Percentiles rank a stretch among this genome's conserved stretches.
These are phyloP conservation scores for Colletotrichum tofieldiae DNA, from an alignment of 2,329 filamentous ascomycete species.

Conservation along the genomic window DNA sequence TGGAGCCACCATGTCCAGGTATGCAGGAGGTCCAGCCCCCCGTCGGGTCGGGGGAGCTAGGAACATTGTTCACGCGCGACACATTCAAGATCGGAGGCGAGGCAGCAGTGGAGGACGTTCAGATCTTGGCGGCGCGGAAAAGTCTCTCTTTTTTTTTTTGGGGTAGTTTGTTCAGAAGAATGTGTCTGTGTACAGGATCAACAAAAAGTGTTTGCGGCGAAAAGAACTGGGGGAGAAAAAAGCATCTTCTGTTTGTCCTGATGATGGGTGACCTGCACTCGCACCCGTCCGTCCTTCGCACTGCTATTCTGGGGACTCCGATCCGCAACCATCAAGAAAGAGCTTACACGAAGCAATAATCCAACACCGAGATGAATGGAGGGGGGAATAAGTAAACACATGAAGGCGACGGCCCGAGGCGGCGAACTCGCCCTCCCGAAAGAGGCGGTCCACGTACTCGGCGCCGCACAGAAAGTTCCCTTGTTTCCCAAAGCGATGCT, in stretches of 20 bases:
- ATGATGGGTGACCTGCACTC: slow-evolving; percentile 41
- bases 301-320: background rate
- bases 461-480: slow-evolving; percentile 33
- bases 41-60: background rate
- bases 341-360: slow-evolving; percentile 46
- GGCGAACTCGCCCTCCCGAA: slow-evolving; percentile 44
- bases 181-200: slow-evolving; percentile 29
- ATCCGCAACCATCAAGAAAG: slow-evolving; percentile 32
- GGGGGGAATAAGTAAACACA: slow-evolving; percentile 54
- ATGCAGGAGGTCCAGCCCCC: background rate
- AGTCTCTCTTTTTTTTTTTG: slow-evolving; percentile 8
- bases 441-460: slow-evolving; percentile 27
- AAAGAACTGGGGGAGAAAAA: slow-evolving; percentile 24
- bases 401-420: slow-evolving; percentile 50
- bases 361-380: slow-evolving; percentile 22
- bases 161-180: slow-evolving; percentile 11
- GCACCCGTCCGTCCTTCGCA: slow-evolving; percentile 1
- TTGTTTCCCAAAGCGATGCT: slow-evolving; percentile 47
- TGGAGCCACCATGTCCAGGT: background rate
- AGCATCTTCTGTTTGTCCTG: slow-evolving; percentile 35
- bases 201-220: slow-evolving; percentile 16
- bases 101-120: background rate
- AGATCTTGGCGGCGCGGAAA: slow-evolving; percentile 30
- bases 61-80: background rate
- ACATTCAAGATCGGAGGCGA: background rate